Evolutionary conservation across 2,329 filamentous ascomycete genomes (phyloP).

Genomic region (Dothideomycetes sp.): DNA sequence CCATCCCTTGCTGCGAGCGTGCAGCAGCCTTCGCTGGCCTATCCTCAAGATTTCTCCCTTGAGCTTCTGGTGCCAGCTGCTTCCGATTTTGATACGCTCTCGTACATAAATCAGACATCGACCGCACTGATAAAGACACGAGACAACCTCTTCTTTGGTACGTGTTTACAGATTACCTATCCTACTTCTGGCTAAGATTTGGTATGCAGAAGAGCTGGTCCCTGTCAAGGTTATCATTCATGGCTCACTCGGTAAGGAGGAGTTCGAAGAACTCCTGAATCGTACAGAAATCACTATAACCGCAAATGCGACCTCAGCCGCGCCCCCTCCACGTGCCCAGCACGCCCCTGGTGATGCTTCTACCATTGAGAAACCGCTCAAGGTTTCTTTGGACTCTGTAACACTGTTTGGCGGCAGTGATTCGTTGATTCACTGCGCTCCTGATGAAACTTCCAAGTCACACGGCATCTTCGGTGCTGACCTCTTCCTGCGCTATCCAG

Average conservation of each 20-base stretch:
- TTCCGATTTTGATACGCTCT: conserved; percentile 24
- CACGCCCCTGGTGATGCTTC: conserved; percentile 26
- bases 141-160: conserved; percentile 63
- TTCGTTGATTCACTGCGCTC: conserved; percentile 9
- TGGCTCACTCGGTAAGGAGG: conserved; percentile 47
- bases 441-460: conserved; percentile 12
- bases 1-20: not conserved
- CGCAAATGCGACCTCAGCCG: conserved; percentile 46
- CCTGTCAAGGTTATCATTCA: conserved; percentile 58
- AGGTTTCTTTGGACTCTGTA: conserved; percentile 49
- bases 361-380: conserved; percentile 19
- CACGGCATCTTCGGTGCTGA: conserved; percentile 29
- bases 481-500: conserved; percentile 27
- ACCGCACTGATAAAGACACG: conserved; percentile 31
- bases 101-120: conserved; percentile 27
- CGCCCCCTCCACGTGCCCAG: conserved; percentile 27
- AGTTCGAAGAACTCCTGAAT: conserved; percentile 47
- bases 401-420: conserved; percentile 14
- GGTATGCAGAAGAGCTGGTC: conserved; percentile 59
- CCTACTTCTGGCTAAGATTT: conserved; percentile 31
- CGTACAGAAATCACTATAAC: conserved; percentile 58
- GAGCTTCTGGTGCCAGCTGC: conserved; percentile 21
- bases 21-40: conserved; percentile 23
- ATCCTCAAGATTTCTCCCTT: conserved; percentile 12
- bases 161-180: conserved; percentile 19